Evolutionary conservation across 2,329 filamentous ascomycete species (phyloP).

Genomic region (Eurotiales sp.): DNA sequence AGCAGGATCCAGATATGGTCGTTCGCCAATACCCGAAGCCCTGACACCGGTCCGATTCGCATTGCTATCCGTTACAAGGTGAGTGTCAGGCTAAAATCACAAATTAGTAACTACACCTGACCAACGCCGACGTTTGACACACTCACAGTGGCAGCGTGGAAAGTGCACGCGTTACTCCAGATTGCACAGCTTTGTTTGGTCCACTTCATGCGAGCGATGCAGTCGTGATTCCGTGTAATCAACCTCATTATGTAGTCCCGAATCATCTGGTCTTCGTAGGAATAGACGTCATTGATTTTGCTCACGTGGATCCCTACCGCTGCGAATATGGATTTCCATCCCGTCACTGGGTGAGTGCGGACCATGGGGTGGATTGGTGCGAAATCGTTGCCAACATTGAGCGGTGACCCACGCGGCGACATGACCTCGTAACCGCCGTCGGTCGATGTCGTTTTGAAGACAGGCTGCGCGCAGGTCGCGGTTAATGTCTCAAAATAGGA

Average conservation of each 20-base stretch:
- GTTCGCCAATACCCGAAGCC: slow-evolving; percentile 27
- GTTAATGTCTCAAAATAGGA: slow-evolving; percentile 49
- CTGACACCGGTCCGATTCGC: slow-evolving; percentile 3
- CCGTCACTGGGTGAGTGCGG: slow-evolving; percentile 62
- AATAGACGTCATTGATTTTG: slow-evolving; percentile 43
- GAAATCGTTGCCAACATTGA: slow-evolving; percentile 53
- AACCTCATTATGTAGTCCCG: slow-evolving; percentile 7
- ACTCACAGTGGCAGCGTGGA: slow-evolving; percentile 12
- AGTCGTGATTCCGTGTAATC: slow-evolving; percentile 8
- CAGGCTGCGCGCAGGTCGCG: slow-evolving; percentile 39
- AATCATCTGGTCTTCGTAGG: slow-evolving; percentile 30
- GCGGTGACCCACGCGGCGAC: slow-evolving; percentile 48
- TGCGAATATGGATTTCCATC: slow-evolving; percentile 57
- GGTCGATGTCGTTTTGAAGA: not conserved
- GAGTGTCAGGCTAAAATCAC: not conserved
- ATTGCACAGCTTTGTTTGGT: slow-evolving; percentile 16
- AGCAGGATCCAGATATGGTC: slow-evolving; percentile 31
- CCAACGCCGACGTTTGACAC: not conserved
- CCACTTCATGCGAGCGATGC: slow-evolving; percentile 1
- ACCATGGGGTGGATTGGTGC: slow-evolving; percentile 54
- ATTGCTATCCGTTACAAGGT: not conserved
- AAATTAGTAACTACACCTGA: not conserved
- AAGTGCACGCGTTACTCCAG: slow-evolving; percentile 33
- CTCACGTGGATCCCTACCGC: slow-evolving; percentile 38
- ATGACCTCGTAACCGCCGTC: slow-evolving; percentile 7